phyloP scores from a whole-genome alignment of 1,284 basidiomycete species.

The Ceratobasidium sp. region DNA sequence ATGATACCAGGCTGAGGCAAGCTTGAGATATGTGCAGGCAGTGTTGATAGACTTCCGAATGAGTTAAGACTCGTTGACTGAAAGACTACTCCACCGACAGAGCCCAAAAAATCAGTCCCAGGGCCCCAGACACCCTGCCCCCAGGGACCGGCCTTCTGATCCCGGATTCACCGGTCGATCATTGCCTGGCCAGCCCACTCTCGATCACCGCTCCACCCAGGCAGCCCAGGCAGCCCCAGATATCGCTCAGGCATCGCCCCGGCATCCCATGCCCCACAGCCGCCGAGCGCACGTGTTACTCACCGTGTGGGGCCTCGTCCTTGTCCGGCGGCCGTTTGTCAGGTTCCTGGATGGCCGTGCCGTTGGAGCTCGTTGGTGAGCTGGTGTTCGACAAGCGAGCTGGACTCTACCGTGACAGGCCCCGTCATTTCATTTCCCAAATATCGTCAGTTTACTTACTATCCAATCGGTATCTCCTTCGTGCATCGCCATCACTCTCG shows the following conservation, averaged over 20 bases:
- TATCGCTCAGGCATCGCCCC: not conserved
- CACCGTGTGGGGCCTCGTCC: constrained; percentile 26
- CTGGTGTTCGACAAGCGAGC: not conserved
- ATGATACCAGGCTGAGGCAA: constrained; percentile 4
- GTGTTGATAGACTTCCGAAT: not conserved
- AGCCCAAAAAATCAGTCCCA: constrained; percentile 3
- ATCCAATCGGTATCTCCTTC: constrained; percentile 24
- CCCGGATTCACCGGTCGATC: constrained; percentile 39
- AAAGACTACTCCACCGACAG: constrained; percentile 12
- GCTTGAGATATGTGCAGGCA: not conserved
- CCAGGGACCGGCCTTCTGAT: constrained; percentile 10
- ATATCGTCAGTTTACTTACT: constrained; percentile 42
- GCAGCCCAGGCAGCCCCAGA: not conserved
- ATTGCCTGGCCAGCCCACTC: constrained; percentile 3
- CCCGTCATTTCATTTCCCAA: constrained; percentile 8
- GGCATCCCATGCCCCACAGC: constrained; percentile 1
- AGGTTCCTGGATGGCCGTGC: constrained; percentile 39
- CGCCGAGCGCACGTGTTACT: constrained; percentile 27
- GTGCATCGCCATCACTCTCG: constrained; percentile 2
- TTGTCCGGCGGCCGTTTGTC: constrained; percentile 34
- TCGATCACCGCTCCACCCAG: constrained; percentile 30
- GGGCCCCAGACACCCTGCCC: constrained; percentile 24
- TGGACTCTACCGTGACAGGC: not conserved
- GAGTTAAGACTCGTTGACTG: not conserved
- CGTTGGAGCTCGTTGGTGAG: constrained; percentile 34